Percentiles rank a stretch among this genome's conserved stretches.
Evolutionary conservation across 805 yeast species (phyloP).

Genomic region (Pichia scutulata): DNA sequence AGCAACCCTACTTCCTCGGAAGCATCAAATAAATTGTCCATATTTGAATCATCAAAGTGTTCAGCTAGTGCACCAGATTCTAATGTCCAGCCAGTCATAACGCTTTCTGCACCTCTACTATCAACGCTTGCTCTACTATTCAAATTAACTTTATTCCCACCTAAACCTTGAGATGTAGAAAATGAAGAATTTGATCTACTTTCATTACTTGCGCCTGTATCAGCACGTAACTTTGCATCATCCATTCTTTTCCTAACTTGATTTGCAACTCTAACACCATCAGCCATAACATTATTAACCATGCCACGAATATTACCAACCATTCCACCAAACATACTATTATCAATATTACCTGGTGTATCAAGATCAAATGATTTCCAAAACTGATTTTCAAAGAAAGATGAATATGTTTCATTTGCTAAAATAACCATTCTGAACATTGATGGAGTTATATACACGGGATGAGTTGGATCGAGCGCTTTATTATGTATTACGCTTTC

Average conservation of each 20-base stretch:
- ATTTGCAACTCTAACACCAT: slow-evolving; percentile 85
- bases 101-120: slow-evolving; percentile 12
- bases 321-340: slow-evolving; percentile 29
- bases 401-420: slow-evolving; percentile 90
- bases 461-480: slow-evolving; percentile 75
- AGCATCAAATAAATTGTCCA: slow-evolving; percentile 4
- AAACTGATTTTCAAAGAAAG: slow-evolving; percentile 66
- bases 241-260: slow-evolving; percentile 87
- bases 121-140: slow-evolving; percentile 6
- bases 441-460: slow-evolving; percentile 67
- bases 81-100: slow-evolving; percentile 9
- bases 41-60: slow-evolving; percentile 6
- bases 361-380: slow-evolving; percentile 61
- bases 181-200: slow-evolving; percentile 5
- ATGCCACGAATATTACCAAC: slow-evolving; percentile 68
- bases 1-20: background rate
- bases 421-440: slow-evolving; percentile 91
- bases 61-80: slow-evolving; percentile 5
- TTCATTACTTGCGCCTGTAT: slow-evolving; percentile 6
- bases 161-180: background rate
- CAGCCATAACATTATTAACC: slow-evolving; percentile 86
- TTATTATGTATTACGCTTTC: slow-evolving; percentile 48
- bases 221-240: slow-evolving; percentile 38
- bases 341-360: slow-evolving; percentile 30
- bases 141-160: background rate